These are phyloP conservation scores for Thymus mandschuricus DNA, from an alignment of 257 asterid species.

Conservation along the genomic window DNA sequence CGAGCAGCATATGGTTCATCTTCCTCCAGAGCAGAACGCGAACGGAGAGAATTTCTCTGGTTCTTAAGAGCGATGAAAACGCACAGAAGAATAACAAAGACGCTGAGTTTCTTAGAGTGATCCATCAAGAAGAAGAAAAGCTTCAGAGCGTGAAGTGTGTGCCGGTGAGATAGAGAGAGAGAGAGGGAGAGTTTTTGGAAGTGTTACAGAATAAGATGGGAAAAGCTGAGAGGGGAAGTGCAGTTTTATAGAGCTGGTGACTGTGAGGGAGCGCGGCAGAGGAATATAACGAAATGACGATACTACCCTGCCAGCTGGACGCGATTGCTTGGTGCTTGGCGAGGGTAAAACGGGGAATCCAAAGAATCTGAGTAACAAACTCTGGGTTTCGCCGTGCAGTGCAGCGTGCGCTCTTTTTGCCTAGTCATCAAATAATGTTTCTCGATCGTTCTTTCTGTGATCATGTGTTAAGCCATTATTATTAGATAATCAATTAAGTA, in stretches of 20 bases:
- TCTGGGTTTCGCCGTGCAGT: background rate
- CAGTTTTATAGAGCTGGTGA: conserved; percentile 13
- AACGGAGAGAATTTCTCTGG: conserved; percentile 16
- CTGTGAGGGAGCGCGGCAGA: conserved; percentile 42
- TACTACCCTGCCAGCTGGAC: conserved; percentile 20
- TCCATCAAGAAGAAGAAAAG: conserved; percentile 38
- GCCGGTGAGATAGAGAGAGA: background rate
- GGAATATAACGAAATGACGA: conserved; percentile 9
- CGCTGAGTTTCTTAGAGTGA: conserved; percentile 47
- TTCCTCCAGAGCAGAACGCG: no score
- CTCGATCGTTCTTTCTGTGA: background rate
- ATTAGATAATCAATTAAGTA: background rate
- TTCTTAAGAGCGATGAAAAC: conserved; percentile 54
- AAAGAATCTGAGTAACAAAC: background rate
- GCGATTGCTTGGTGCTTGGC: background rate
- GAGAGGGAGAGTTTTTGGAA: conserved; percentile 8
- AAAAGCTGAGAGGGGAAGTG: background rate
- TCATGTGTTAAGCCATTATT: no score
- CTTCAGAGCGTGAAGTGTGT: background rate
- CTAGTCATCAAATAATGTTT: background rate
- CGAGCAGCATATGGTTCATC: no score
- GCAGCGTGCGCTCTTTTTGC: no score
- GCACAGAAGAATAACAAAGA: conserved; percentile 52
- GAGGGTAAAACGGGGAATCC: background rate
- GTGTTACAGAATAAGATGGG: background rate